Evolutionary conservation across 2,329 filamentous ascomycete genomes (phyloP), one percentile per base, ranked within the genome.

Genomic region (Penicillium capsulatum): DNA sequence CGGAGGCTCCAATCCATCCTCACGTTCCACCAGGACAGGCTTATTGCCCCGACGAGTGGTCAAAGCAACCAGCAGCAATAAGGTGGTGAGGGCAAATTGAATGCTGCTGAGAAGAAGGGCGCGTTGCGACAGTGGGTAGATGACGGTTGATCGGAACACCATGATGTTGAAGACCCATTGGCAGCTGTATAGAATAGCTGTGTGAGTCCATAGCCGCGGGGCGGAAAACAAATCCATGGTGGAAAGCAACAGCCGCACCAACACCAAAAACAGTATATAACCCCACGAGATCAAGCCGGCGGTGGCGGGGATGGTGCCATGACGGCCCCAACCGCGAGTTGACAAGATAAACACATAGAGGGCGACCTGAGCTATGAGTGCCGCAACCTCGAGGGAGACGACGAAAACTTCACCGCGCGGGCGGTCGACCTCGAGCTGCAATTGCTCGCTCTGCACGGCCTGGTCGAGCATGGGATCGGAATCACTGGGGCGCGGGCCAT

Each of bases 1-100:
- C 3, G 90, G 91, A 14, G 92, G 92, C 57, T 91, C 80, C 36
- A 98, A 79, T 20, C 84, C 84, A 45, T 86, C 87, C 64, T 96
- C 90, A 72, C 90, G 90, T 64, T 95, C 88, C 57, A 97, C 64
- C 31, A 90, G 67, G 9, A 98, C 86, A 3, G 84, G 81, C 65
- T 88, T 92, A 65, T 97, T 97, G 31, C 92, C 92, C 68, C 89
- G 92, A 49, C 92, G 81, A 46, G 88, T 94, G 36, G 82, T 85
- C 40, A 94, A 66, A 30, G 87, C 80, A 60, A 96, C 82, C 31
- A 78, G 63, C 37, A 89, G 81, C 9, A 98, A 75, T 9, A 94
- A 61, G 0, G 84, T 83, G 4, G 78, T 80, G 44, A 97, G 70
- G 1, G 72, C 70, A 58, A 97, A 97, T 55, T 94, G 81, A 43